Evolutionary conservation across 176 grass and related monocot species (phyloP).

Genomic region (Musa troglodytarum): DNA sequence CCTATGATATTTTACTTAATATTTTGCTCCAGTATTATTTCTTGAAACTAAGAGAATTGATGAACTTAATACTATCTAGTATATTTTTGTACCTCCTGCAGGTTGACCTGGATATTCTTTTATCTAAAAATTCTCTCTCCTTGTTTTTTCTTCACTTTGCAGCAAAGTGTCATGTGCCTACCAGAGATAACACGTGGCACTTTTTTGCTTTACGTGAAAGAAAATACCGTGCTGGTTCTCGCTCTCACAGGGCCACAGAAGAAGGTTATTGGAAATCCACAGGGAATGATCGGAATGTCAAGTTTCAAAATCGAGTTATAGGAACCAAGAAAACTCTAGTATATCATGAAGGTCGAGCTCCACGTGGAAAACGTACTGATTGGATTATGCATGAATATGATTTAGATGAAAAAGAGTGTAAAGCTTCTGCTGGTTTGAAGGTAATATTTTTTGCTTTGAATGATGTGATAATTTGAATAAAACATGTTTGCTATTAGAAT

Average conservation of each 20-base stretch:
- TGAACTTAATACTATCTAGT: too few relatives aligned
- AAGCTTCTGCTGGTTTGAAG: conserved; percentile 48
- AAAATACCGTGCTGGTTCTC: conserved; percentile 73
- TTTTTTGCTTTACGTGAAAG: conserved; percentile 67
- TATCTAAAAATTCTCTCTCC: neutral
- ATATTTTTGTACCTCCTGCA: too few relatives aligned
- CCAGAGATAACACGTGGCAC: conserved; percentile 79
- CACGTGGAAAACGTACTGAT: conserved; percentile 55
- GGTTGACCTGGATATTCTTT: too few relatives aligned
- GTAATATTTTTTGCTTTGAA: conserved; percentile 24
- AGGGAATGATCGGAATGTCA: conserved; percentile 74
- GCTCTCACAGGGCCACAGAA: conserved; percentile 58
- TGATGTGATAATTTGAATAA: neutral
- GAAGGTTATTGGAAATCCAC: conserved; percentile 97
- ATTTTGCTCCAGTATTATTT: too few relatives aligned
- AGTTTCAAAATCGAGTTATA: conserved; percentile 34
- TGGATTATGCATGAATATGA: conserved; percentile 99
- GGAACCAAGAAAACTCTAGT: conserved; percentile 96
- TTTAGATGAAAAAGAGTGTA: conserved; percentile 56
- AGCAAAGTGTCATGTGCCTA: conserved; percentile 54
- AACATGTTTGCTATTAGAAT: too few relatives aligned
- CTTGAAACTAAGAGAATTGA: too few relatives aligned
- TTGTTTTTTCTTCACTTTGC: conserved; percentile 13
- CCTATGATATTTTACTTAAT: too few relatives aligned
- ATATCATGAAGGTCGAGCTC: conserved; percentile 85